Evolutionary conservation across 495 filamentous ascomycete species (phyloP).

Genomic region (Lepraria neglecta): DNA sequence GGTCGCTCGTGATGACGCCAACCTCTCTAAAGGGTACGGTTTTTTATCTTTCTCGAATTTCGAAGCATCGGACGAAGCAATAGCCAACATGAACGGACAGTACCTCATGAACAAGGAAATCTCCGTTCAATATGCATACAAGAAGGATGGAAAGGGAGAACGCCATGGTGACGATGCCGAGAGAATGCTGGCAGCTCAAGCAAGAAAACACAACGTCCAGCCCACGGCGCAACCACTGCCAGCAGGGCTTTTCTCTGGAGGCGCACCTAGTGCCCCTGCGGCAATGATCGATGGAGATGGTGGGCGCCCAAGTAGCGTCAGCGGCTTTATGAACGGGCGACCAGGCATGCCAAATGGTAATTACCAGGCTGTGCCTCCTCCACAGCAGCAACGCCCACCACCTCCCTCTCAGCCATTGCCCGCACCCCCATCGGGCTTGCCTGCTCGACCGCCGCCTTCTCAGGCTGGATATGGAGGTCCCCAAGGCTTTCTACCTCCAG

Average conservation of each 20-base stretch:
- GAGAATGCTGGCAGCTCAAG: constrained; percentile 84
- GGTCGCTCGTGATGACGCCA: constrained; percentile 87
- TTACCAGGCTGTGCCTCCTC: constrained; percentile 37
- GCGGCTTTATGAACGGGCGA: constrained; percentile 35
- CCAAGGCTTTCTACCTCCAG: constrained; percentile 57
- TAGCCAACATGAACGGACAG: constrained; percentile 90
- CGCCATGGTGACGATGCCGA: constrained; percentile 93
- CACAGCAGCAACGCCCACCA: constrained; percentile 38
- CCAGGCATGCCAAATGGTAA: constrained; percentile 34
- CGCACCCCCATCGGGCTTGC: constrained; percentile 69
- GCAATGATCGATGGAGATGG: constrained; percentile 53
- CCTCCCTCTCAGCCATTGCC: constrained; percentile 43
- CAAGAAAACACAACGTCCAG: constrained; percentile 86
- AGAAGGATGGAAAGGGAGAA: constrained; percentile 98
- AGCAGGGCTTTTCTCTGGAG: constrained; percentile 42
- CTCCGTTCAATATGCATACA: constrained; percentile 96
- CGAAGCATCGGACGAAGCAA: constrained; percentile 88
- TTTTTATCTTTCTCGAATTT: constrained; percentile 94
- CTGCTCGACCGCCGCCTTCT: constrained; percentile 71
- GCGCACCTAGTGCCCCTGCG: constrained; percentile 40
- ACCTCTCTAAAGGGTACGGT: constrained; percentile 90
- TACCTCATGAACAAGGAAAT: constrained; percentile 96
- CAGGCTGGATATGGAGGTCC: constrained; percentile 74
- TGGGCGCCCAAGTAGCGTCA: constrained; percentile 39
- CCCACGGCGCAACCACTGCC: constrained; percentile 57